Conservation (phyloP, 208 protist species). For the Porcisia deanei region DNA sequence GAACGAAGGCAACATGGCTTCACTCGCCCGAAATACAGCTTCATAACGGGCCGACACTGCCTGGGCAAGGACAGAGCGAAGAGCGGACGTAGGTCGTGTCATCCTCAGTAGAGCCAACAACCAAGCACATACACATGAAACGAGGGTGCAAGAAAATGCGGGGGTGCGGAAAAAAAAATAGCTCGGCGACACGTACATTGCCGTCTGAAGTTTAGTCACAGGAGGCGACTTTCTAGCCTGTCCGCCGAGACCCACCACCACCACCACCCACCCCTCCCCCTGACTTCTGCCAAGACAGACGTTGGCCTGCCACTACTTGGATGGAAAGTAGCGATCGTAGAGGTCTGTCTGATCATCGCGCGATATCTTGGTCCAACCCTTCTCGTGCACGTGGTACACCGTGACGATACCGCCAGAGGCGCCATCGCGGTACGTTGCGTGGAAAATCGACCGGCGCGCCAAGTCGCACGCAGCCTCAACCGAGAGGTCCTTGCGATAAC, state of each 20-base stretch:
- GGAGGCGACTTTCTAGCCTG: neutral
- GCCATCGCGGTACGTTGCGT: conserved; percentile 99
- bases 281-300: neutral
- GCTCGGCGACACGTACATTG: neutral
- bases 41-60: neutral
- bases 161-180: neutral
- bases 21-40: neutral
- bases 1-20: neutral
- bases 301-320: neutral
- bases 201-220: neutral
- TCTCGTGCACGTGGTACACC: conserved; percentile 95
- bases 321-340: conserved; percentile 75
- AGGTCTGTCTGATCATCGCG: conserved; percentile 93
- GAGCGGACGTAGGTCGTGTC: neutral
- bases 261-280: neutral
- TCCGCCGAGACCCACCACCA: neutral
- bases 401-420: conserved; percentile 97
- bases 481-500: conserved; percentile 94
- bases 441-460: conserved; percentile 98
- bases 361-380: conserved; percentile 96
- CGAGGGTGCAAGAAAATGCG: neutral
- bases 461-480: conserved; percentile 98
- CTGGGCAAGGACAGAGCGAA: neutral
- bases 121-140: neutral
- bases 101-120: neutral